Base-by-base conservation (phyloP, 495 filamentous ascomycete genomes). In the Penicillium bialowiezense region DNA sequence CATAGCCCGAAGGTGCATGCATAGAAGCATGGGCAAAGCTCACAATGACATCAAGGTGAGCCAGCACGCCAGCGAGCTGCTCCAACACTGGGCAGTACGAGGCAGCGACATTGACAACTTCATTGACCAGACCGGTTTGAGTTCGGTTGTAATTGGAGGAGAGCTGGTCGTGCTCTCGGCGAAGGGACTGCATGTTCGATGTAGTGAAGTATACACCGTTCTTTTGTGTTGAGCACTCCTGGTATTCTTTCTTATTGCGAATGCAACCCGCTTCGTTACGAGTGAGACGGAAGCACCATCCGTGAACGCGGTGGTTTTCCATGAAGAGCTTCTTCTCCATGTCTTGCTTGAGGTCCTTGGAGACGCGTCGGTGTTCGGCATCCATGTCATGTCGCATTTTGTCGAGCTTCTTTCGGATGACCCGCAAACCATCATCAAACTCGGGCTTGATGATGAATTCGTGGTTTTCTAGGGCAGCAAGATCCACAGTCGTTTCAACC, bases 401-500 rank as follows among this genome's bases (percentile, higher is more conserved):
- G 56, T 97, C 92, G 13, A 99, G 82, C 64, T 88, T 90, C 69
- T 88, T 95, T 8, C 90, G 82, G 59, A 99, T 91, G 26, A 89
- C 84, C 18, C 87, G 83, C 12, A 99, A 74, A 41, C 85, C 78
- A 23, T 97, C 93, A 55, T 97, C 95, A 51, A 97, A 99, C 59
- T 97, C 95, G 1, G 93, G 90, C 69, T 97, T 99, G 75, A 99
- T 97, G 58, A 95, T 91, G 66, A 91, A 99, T 67, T 99, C 93
- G 62, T 99, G 93, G 60, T 93, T 91, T 51, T 97, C 92, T 33
- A 97, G 78, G 6, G 93, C 93, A 44, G 95, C 90, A 1, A 99
- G 83, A 58, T 99, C 93, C 42, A 99, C 92, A 0, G 93, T 97
- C 2, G 93, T 96, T 69, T 99, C 93, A 10, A 99, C 95, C 89